Conservation (phyloP, 768 basidiomycete genomes). For the Lentinus brumalis region DNA sequence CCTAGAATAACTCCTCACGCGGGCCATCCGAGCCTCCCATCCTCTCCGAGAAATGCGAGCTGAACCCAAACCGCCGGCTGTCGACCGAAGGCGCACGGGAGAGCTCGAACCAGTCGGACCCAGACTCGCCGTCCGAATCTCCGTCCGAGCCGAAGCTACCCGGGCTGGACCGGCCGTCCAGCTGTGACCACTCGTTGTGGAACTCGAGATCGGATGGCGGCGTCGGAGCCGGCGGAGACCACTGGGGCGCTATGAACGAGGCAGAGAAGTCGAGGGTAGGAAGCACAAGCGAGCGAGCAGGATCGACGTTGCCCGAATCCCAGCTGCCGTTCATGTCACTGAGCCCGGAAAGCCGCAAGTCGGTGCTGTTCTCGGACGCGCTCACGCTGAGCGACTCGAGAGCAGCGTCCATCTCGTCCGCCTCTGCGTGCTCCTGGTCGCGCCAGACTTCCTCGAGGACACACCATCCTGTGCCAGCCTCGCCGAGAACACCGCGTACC, state of each 20-base stretch:
- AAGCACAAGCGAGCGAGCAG: conserved; percentile 70
- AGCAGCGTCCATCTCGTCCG: conserved; percentile 31
- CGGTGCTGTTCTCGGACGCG: conserved; percentile 3
- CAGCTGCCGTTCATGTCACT: conserved; percentile 11
- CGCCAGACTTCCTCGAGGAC: conserved; percentile 56
- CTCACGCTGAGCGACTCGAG: conserved; percentile 30
- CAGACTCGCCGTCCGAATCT: conserved; percentile 2
- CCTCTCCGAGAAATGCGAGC: conserved; percentile 38
- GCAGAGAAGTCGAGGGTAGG: conserved; percentile 77
- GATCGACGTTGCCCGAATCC: conserved; percentile 41
- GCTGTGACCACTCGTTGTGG: conserved; percentile 28
- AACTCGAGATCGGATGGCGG: conserved; percentile 23
- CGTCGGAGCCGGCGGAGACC: conserved; percentile 17
- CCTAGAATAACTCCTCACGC: conserved; percentile 25
- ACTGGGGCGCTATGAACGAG: conserved; percentile 35
- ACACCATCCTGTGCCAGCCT: conserved; percentile 77
- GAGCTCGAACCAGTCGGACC: conserved; percentile 25
- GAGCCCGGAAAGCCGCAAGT: conserved; percentile 4
- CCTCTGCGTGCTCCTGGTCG: conserved; percentile 22
- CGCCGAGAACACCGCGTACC: conserved; percentile 69
- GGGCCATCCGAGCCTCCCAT: conserved; percentile 24
- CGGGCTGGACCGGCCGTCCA: conserved; percentile 5
- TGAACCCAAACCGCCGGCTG: conserved; percentile 40
- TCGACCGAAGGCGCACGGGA: not conserved
- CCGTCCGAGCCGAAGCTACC: conserved; percentile 14